These are phyloP conservation scores for Talaromyces adpressus DNA, from an alignment of 495 filamentous ascomycete genomes.

Conservation along the genomic window DNA sequence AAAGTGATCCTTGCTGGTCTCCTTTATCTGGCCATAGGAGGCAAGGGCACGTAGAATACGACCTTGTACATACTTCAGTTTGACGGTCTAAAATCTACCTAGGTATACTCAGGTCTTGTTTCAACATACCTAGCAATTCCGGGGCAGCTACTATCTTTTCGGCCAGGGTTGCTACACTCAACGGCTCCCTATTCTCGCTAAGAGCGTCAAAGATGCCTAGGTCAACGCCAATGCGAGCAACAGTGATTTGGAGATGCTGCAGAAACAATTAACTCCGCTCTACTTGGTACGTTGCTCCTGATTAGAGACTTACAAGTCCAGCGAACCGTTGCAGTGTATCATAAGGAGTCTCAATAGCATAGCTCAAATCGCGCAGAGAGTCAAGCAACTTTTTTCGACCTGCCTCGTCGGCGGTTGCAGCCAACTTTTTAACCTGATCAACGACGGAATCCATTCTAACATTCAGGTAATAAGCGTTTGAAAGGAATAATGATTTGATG, in stretches of 20 bases:
- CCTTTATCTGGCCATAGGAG: constrained; percentile 26
- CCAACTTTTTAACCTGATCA: too few species aligned
- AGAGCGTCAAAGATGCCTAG: constrained; percentile 28
- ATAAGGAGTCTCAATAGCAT: neutral
- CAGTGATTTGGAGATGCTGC: constrained; percentile 9
- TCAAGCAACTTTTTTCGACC: neutral
- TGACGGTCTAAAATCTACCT: too few species aligned
- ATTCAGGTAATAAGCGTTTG: too few species aligned
- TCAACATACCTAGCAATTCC: constrained; percentile 19
- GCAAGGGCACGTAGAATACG: constrained; percentile 39
- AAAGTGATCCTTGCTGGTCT: constrained; percentile 26
- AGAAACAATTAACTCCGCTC: neutral
- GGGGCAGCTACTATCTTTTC: constrained; percentile 21
- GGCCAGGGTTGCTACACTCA: constrained; percentile 21
- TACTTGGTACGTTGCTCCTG: too few species aligned
- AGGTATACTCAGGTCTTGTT: neutral
- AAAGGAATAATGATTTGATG: too few species aligned
- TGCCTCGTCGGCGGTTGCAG: too few species aligned
- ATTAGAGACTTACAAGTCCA: neutral
- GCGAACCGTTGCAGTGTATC: neutral
- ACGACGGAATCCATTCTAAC: too few species aligned
- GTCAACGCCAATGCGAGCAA: constrained; percentile 25
- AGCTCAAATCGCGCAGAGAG: neutral
- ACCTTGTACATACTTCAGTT: constrained; percentile 12
- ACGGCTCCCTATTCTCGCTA: constrained; percentile 14